Percentiles rank a stretch among this genome's conserved stretches.
phyloP scores from a whole-genome alignment of 805 yeast genomes.

The Myxozyma neglecta region DNA sequence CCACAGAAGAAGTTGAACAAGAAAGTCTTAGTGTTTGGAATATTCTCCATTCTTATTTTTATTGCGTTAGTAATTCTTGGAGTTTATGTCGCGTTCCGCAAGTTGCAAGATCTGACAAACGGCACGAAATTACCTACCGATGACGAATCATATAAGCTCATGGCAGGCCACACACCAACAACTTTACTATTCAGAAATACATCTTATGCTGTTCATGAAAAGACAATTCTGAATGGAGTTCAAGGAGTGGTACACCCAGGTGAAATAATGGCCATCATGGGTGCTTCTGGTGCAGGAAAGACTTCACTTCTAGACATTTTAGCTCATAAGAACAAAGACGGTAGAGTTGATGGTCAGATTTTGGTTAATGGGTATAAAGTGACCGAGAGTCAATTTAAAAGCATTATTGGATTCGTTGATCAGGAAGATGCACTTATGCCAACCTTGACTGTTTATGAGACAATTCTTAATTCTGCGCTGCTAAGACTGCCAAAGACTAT shows the following conservation, averaged over 20 bases:
- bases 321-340: constrained; percentile 84
- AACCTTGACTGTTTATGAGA: constrained; percentile 92
- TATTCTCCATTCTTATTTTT: constrained; percentile 18
- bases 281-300: constrained; percentile 98
- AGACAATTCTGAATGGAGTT: constrained; percentile 57
- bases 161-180: constrained; percentile 61
- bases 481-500: constrained; percentile 79
- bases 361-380: constrained; percentile 65
- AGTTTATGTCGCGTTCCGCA: constrained; percentile 12
- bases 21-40: constrained; percentile 15
- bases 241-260: constrained; percentile 83
- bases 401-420: constrained; percentile 89
- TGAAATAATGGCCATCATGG: constrained; percentile 92
- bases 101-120: constrained; percentile 16
- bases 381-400: constrained; percentile 51
- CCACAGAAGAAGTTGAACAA: constrained; percentile 51
- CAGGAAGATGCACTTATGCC: constrained; percentile 91
- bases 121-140: constrained; percentile 38
- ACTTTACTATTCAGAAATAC: constrained; percentile 74
- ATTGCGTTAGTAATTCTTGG: constrained; percentile 33
- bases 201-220: constrained; percentile 56
- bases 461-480: constrained; percentile 88
- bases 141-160: constrained; percentile 50
- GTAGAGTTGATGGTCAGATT: constrained; percentile 64
- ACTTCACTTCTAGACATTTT: constrained; percentile 89